Base-by-base conservation (phyloP, 352 stramenopile genomes). In the Phytophthora foliorum region DNA sequence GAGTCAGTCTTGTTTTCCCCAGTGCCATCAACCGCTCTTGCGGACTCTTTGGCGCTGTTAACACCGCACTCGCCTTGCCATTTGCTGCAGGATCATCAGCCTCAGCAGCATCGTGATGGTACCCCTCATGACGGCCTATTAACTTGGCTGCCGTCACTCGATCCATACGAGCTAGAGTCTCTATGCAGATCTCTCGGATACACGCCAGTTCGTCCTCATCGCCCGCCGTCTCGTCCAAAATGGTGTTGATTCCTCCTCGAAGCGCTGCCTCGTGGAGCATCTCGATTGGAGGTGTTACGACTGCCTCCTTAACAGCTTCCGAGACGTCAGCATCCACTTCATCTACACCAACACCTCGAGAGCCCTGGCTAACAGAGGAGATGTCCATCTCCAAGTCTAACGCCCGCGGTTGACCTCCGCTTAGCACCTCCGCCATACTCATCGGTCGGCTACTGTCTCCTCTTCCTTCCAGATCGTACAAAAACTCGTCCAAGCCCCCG, bases 161-260 rank as follows among this genome's bases (percentile, higher is more conserved):
- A 6, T 71, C 55, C 59, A 70, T 74, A 38, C 42, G 63, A 14
- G 54, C 55, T 22, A 92, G 55, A 13, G 85, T 91, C 44, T 86
- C 69, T 9, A 72, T 69, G 48, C 87, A 94, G n/a, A 93, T 67
- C 36, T 94, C 83, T 22, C 84, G 83, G n/a, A 94, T 57, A 42
- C 78, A 78, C 52, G 64, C 62, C 24, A 86, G 72, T 38, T 81
- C 74, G 2, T 86, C 73, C 19, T 80, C 72, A 31, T 93, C 81
- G 4, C 29, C 56, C 22, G 58, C 60, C 8, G 78, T 86, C 39
- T 89, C 78, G 29, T 91, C 78, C 8, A 93, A 73, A 38, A 94
- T 63, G 22, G 70, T 66, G 25, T 72, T 69, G 19, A 94, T 67
- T 7, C 72, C 77, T 19, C 67, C 80, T 14, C 81, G 75, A 57